Conservation (phyloP, 768 basidiomycete genomes). For the Polyporus arcularius region DNA sequence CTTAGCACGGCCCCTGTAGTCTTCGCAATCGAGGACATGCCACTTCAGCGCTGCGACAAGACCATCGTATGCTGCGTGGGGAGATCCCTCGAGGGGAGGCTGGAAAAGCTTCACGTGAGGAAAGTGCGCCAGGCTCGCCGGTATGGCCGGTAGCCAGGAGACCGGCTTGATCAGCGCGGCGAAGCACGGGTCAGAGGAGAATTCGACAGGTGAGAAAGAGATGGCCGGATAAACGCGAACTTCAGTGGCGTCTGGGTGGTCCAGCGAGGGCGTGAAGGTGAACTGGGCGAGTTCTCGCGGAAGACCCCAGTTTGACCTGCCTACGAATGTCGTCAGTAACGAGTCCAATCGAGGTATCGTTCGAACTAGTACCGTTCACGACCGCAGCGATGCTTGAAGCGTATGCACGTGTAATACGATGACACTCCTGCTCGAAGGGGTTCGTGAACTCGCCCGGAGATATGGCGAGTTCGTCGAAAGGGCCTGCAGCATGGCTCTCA, state of each 20-base stretch:
- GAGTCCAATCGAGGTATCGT: not conserved
- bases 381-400: constrained; percentile 13
- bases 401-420: constrained; percentile 17
- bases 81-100: constrained; percentile 10
- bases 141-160: constrained; percentile 12
- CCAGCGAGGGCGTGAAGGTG: constrained; percentile 15
- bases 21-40: constrained; percentile 7
- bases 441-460: constrained; percentile 16
- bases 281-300: constrained; percentile 21
- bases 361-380: constrained; percentile 3
- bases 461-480: constrained; percentile 15
- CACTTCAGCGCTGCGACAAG: constrained; percentile 9
- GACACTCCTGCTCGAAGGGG: constrained; percentile 5
- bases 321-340: not conserved
- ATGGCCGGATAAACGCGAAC: constrained; percentile 17
- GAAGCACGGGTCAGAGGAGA: constrained; percentile 9
- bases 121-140: constrained; percentile 11
- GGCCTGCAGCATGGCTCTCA: not conserved
- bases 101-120: constrained; percentile 14
- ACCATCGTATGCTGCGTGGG: not conserved
- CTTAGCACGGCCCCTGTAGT: constrained; percentile 3
- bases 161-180: constrained; percentile 17
- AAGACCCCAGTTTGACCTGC: constrained; percentile 16
- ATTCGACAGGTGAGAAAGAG: constrained; percentile 12
- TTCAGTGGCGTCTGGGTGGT: constrained; percentile 7